Evolutionary conservation across 192 early-diverging fungal species (phyloP), one percentile per base, ranked within the genome.

Genomic region (Podila horticola): DNA sequence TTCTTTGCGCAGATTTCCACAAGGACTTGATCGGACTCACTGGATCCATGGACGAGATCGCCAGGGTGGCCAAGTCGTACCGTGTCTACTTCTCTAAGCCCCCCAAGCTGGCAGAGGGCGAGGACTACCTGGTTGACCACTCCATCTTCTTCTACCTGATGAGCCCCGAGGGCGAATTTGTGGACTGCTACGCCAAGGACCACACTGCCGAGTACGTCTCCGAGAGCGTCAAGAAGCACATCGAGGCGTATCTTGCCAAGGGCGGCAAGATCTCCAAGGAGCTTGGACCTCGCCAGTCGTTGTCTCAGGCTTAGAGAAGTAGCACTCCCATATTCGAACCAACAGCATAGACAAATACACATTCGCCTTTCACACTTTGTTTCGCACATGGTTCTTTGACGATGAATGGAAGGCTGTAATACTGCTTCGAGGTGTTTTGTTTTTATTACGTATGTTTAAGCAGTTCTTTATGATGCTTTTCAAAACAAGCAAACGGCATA

Each of bases 131-230:
- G 45, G 98, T 99, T 15, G 98, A 99, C 70, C 98, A 99, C 76
- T 96, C 95, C 48, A 99, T 99, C 77, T 99, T 98, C 84, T 97
- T 98, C 71, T 99, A 98, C 81, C 84, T 99, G 52, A 95, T 99
- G 89, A 93, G 93, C 61, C 96, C 94, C 10, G 90, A 96, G 58
- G 97, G 97, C 49, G 73, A 90, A 63, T 99, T 97, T 83, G 85
- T 97, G 26, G 95, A 95, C 22, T 94, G 94, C 41, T 99, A 95
- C 83, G 95, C 96, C 30, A 94, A 92, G 77, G 94, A 95, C 52
- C 86, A 92, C 48, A 88, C 88, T 13, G 84, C 87, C 9, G 92
- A 94, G 10, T 75, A 88, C 49, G 89, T 96, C 19, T 72, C 85
- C 4, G 41, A 75, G 33, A 92, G 90, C 62, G 82, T 91, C 24